Evolutionary conservation across 768 basidiomycete genomes (phyloP).

Genomic region (Hypholoma sublateritium): DNA sequence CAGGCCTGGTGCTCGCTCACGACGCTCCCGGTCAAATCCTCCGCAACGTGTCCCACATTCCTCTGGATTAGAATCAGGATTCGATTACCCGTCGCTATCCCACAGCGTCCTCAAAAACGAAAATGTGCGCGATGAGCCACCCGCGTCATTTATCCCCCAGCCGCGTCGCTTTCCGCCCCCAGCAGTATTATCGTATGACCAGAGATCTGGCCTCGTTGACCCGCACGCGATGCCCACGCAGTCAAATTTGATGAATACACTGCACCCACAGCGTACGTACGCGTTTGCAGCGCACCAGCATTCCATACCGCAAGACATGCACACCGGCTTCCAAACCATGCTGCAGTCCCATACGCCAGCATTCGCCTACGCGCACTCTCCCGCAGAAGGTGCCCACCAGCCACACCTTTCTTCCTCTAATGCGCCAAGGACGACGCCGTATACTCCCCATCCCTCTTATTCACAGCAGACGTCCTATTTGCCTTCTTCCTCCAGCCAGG

Average conservation of each 20-base stretch:
- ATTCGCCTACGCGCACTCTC: conserved; percentile 36
- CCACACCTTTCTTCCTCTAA: conserved; percentile 23
- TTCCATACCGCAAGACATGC: conserved; percentile 38
- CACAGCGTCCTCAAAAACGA: conserved; percentile 18
- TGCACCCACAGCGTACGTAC: conserved; percentile 35
- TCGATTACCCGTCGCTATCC: conserved; percentile 8
- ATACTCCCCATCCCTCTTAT: conserved; percentile 25
- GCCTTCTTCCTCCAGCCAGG: conserved; percentile 21
- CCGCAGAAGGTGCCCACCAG: conserved; percentile 30
- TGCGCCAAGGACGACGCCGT: conserved; percentile 25
- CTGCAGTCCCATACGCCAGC: conserved; percentile 37
- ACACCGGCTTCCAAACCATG: conserved; percentile 41
- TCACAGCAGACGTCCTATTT: conserved; percentile 24
- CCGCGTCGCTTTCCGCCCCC: conserved; percentile 27
- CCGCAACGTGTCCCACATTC: not conserved
- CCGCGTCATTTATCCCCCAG: conserved; percentile 21
- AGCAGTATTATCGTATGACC: conserved; percentile 28
- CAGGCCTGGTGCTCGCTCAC: conserved; percentile 16
- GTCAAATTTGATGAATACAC: conserved; percentile 31
- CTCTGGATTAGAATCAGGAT: conserved; percentile 11
- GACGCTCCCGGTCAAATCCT: conserved; percentile 23
- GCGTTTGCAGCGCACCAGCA: conserved; percentile 35
- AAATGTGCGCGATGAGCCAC: conserved; percentile 16
- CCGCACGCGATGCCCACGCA: conserved; percentile 50
- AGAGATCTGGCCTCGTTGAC: conserved; percentile 34